Base-by-base conservation (phyloP, 2,329 filamentous ascomycete species). In the Thermomyces lanuginosus region DNA sequence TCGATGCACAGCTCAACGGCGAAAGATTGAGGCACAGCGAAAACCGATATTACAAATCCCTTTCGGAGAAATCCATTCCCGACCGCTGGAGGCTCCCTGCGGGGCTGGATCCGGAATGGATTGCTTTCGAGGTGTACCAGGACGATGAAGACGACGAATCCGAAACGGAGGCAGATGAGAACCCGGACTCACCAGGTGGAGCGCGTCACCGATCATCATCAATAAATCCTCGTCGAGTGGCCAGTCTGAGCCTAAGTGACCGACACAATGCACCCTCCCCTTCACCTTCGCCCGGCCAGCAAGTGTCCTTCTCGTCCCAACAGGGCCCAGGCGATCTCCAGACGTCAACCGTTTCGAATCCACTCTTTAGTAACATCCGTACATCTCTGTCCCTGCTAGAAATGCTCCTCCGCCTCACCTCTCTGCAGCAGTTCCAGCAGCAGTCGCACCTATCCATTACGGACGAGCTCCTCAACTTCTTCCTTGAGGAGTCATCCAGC, bases 361-460 rank as follows among this genome's bases (percentile, higher is more conserved):
- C 54, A 64, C 36, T 40, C 34, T 63, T 59, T 26, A 56, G 56
- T 29, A 51, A 57, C 16, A 67, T 78, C 39, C 69, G 67, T 28
- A 75, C 72, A 1, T 77, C 71, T 0, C 60, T 81, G 4, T 92
- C 84, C 1, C 67, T 92, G 6, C 68, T 93, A 28, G 84, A 93
- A 51, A 89, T 86, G 61, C 62, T 92, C 16, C 69, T 92, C 24
- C 80, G 86, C 21, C 66, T 93, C 24, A 75, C 78, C 4, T 81
- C 82, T 12, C 67, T 92, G 8, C 84, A 92, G 46, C 82, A 92
- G 56, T 92, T 89, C 49, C 79, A 92, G 46, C 84, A 93, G 59
- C 68, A 72, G 21, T 83, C 80, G 0, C 83, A 92, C 42, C 66
- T 92, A n/a, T 70, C 81, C 5, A 89, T 92, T 34, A 79, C 79